phyloP scores from a whole-genome alignment of 2,329 filamentous ascomycete species.

The Colletotrichum magnum region DNA sequence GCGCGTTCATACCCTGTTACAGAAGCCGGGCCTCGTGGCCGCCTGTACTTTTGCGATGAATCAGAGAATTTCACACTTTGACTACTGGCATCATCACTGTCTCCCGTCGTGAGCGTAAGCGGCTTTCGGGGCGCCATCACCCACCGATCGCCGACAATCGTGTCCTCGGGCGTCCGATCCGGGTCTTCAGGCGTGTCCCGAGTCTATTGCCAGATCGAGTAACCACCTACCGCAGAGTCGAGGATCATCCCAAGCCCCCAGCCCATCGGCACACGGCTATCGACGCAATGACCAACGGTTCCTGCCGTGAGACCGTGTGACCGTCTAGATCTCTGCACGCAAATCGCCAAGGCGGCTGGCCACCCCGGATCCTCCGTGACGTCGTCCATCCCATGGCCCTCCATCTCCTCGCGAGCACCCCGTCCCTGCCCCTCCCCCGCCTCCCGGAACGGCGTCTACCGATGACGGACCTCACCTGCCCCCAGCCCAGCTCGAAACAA shows the following conservation, averaged over 20 bases:
- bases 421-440: no score
- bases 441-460: slow-evolving; percentile 3
- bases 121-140: no score
- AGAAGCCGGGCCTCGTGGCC: slow-evolving; percentile 25
- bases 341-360: slow-evolving; percentile 5
- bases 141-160: background rate
- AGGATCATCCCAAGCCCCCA: background rate
- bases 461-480: background rate
- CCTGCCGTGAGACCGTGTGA: background rate
- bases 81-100: no score
- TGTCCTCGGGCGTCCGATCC: background rate
- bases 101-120: no score
- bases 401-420: background rate
- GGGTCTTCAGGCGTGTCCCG: background rate
- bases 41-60: slow-evolving; percentile 19
- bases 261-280: background rate
- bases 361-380: background rate
- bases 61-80: background rate
- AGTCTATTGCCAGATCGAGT: background rate
- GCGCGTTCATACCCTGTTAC: slow-evolving; percentile 29
- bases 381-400: background rate
- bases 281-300: slow-evolving; percentile 20
- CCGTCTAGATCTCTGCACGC: slow-evolving; percentile 9
- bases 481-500: background rate
- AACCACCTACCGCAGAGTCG: background rate